These are phyloP conservation scores for Talaromyces stipitatus DNA, from an alignment of 495 filamentous ascomycete species.

Conservation along the genomic window DNA sequence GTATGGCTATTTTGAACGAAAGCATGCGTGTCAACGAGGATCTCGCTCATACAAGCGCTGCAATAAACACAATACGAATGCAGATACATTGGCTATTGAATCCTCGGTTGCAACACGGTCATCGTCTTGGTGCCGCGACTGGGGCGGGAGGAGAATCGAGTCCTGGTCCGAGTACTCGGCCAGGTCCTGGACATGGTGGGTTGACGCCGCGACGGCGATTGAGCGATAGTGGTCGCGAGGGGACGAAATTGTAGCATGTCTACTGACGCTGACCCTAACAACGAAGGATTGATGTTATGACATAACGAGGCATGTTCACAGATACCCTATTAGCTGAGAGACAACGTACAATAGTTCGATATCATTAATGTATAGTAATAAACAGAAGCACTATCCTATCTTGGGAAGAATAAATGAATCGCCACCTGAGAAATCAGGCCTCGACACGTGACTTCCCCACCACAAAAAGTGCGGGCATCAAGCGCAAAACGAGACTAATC, in stretches of 20 bases:
- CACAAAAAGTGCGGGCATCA: not conserved
- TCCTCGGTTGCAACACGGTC: conserved; percentile 44
- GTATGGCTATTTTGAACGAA: conserved; percentile 64
- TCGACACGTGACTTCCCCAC: not conserved
- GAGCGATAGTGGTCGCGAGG: conserved; percentile 40
- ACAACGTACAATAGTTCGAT: not conserved
- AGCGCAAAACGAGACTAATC: not conserved
- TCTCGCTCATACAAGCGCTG: conserved; percentile 57
- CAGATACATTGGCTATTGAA: conserved; percentile 66
- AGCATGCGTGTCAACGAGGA: conserved; percentile 60
- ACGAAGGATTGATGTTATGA: too few species aligned
- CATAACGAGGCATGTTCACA: not conserved
- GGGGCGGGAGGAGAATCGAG: conserved; percentile 14
- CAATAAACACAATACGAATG: conserved; percentile 53
- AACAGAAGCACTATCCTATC: not conserved
- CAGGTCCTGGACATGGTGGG: conserved; percentile 16
- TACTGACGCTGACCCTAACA: too few species aligned
- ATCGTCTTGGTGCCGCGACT: conserved; percentile 15
- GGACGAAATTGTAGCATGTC: conserved; percentile 29
- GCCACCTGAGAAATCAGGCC: not conserved
- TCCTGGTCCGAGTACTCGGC: conserved; percentile 7
- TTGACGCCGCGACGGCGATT: conserved; percentile 19
- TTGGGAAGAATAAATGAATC: not conserved
- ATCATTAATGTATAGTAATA: not conserved
- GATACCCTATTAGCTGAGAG: not conserved